These are phyloP conservation scores for Rhizopogon vesiculosus DNA, from an alignment of 768 basidiomycete species.

Conservation along the genomic window DNA sequence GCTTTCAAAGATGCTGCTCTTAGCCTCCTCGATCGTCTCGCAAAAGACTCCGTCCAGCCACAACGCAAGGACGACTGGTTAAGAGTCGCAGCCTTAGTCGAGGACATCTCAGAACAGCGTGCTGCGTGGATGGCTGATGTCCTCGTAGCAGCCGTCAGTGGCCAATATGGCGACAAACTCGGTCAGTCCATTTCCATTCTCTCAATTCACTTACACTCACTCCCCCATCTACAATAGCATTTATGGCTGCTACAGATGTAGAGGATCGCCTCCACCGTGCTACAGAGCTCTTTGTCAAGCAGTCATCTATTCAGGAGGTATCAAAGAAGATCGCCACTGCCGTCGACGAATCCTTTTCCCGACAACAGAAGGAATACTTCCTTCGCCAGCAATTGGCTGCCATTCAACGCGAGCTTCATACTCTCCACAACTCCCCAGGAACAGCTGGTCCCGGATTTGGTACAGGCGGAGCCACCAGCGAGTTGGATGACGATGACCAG, in stretches of 20 bases:
- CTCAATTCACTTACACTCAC: conserved; percentile 1
- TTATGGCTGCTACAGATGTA: conserved; percentile 55
- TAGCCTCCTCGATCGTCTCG: conserved; percentile 61
- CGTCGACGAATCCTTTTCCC: conserved; percentile 80
- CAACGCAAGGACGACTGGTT: conserved; percentile 60
- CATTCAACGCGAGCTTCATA: conserved; percentile 70
- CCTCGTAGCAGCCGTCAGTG: conserved; percentile 50
- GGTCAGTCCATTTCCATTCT: conserved; percentile 36
- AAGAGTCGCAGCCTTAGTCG: conserved; percentile 67
- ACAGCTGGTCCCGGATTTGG: conserved; percentile 17
- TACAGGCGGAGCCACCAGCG: conserved; percentile 30
- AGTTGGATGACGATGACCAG: conserved; percentile 74
- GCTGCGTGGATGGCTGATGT: conserved; percentile 78
- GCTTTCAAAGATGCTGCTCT: conserved; percentile 68
- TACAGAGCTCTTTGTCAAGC: conserved; percentile 68
- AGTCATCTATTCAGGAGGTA: conserved; percentile 74
- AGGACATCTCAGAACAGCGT: conserved; percentile 60
- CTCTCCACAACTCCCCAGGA: conserved; percentile 35
- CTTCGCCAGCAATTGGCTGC: conserved; percentile 79
- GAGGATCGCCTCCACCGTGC: conserved; percentile 63
- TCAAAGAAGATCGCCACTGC: conserved; percentile 76
- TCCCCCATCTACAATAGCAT: conserved; percentile 32
- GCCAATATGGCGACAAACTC: conserved; percentile 68
- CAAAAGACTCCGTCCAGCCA: conserved; percentile 35
- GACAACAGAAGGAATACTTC: conserved; percentile 86